A percentile compares a stretch with the other conserved stretches of the same genome.
These are phyloP conservation scores for Rhynchospora breviuscula DNA, from an alignment of 176 grass and related monocot genomes.

Conservation along the genomic window DNA sequence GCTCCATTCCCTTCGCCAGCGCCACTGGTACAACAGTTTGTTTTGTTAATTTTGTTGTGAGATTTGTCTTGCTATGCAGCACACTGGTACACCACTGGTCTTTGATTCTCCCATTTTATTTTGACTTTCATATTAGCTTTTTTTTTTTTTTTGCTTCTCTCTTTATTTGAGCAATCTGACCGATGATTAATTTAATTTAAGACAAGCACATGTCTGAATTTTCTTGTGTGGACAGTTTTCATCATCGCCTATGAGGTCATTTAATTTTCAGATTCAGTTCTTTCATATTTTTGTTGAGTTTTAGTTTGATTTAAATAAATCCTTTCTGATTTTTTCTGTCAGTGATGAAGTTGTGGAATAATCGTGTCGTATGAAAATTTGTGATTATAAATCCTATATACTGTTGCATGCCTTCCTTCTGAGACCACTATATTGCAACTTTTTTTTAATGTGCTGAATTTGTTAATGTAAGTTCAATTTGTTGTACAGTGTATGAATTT, in stretches of 20 bases:
- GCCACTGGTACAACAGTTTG: slow-evolving; percentile 31
- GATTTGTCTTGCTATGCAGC: too few species aligned
- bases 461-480: too few species aligned
- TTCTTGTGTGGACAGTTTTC: slow-evolving; percentile 52
- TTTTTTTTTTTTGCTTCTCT: accelerated
- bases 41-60: too few species aligned
- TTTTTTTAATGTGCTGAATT: background rate
- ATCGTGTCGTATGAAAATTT: slow-evolving; percentile 32
- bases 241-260: too few species aligned
- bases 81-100: slow-evolving; percentile 19
- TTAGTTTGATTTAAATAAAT: background rate
- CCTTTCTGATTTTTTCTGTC: background rate
- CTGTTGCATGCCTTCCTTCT: slow-evolving; percentile 99
- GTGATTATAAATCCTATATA: slow-evolving; percentile 63
- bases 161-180: background rate
- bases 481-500: too few species aligned
- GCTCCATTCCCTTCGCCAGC: slow-evolving; percentile 78
- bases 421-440: background rate
- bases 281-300: background rate
- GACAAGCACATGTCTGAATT: slow-evolving; percentile 98
- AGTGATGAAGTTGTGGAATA: slow-evolving; percentile 48
- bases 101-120: background rate
- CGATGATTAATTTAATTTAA: slow-evolving; percentile 51
- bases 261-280: slow-evolving; percentile 34
- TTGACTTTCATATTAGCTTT: background rate